Evolutionary conservation across 129 eudicot genomes (phyloP).

Genomic region (Centella asiatica): DNA sequence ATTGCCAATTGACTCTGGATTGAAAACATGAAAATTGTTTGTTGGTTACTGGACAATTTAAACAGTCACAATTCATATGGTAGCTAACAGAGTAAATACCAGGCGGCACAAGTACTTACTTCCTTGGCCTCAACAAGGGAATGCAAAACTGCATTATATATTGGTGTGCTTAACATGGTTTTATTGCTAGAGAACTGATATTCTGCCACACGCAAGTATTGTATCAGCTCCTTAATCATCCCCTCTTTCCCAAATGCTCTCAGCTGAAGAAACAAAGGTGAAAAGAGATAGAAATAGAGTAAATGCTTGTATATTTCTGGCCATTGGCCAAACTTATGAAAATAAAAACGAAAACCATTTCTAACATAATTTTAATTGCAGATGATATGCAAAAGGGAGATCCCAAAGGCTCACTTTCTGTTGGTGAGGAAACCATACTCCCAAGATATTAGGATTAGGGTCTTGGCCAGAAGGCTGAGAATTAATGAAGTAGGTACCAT

Average conservation of each 20-base stretch:
- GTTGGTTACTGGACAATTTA: conserved; percentile 4
- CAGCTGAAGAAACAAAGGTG: conserved; percentile 48
- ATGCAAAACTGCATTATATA: conserved; percentile 66
- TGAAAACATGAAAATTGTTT: conserved; percentile 6
- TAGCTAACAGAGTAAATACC: not conserved
- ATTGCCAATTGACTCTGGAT: conserved; percentile 54
- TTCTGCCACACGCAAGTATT: conserved; percentile 54
- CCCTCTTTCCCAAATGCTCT: conserved; percentile 82
- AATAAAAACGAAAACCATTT: too few species aligned
- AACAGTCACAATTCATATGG: not conserved
- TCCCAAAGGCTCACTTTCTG: too few species aligned
- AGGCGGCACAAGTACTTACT: conserved; percentile 25
- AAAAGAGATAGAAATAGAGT: not conserved
- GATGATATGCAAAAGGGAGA: too few species aligned
- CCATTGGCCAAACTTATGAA: too few species aligned
- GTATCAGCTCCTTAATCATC: conserved; percentile 50
- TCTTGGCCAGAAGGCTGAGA: too few species aligned
- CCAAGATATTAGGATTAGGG: too few species aligned
- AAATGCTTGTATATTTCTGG: not conserved
- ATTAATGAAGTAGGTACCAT: too few species aligned
- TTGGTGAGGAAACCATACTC: too few species aligned
- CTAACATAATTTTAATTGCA: too few species aligned
- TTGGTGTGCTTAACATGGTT: conserved; percentile 21
- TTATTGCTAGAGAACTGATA: conserved; percentile 24
- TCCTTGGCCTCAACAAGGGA: conserved; percentile 73